Conservation (phyloP, 129 eudicot genomes). For the Saussurea involucrata region DNA sequence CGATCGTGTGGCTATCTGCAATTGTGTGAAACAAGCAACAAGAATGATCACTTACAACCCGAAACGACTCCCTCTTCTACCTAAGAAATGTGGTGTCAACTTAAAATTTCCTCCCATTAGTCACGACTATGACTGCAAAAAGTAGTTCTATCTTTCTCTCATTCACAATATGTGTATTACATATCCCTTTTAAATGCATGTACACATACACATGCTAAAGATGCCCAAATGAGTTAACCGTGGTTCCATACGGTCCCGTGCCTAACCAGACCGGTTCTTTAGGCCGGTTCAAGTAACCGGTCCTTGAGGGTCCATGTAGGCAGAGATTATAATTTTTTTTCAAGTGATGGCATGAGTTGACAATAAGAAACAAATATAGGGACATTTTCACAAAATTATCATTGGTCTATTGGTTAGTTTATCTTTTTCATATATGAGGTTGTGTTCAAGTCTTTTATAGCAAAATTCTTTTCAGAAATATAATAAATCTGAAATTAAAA, state of each 20-base stretch:
- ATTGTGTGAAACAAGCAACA: slow-evolving; percentile 21
- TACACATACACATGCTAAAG: neutral
- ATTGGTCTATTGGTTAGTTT: no score
- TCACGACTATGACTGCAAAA: slow-evolving; percentile 22
- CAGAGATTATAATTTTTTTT: no score
- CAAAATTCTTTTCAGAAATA: no score
- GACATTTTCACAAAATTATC: no score
- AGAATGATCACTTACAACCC: slow-evolving; percentile 4
- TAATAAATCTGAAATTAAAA: no score
- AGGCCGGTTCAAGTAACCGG: no score
- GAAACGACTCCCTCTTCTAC: slow-evolving; percentile 20
- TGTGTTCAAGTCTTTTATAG: no score
- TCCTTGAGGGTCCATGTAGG: no score
- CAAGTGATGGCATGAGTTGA: no score
- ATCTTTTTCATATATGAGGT: no score
- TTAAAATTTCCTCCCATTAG: slow-evolving; percentile 24
- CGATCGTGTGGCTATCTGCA: slow-evolving; percentile 24
- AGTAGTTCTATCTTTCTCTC: slow-evolving; percentile 14
- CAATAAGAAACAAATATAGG: no score
- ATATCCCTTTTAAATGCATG: neutral
- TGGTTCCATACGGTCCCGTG: neutral
- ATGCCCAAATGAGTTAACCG: neutral
- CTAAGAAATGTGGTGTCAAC: slow-evolving; percentile 21
- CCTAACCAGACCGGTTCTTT: neutral
- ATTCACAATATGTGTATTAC: neutral